A percentile compares a stretch with the other conserved stretches of the same genome.
Evolutionary conservation across 345 rosid species (phyloP).

Genomic region (Linum usitatissimum): DNA sequence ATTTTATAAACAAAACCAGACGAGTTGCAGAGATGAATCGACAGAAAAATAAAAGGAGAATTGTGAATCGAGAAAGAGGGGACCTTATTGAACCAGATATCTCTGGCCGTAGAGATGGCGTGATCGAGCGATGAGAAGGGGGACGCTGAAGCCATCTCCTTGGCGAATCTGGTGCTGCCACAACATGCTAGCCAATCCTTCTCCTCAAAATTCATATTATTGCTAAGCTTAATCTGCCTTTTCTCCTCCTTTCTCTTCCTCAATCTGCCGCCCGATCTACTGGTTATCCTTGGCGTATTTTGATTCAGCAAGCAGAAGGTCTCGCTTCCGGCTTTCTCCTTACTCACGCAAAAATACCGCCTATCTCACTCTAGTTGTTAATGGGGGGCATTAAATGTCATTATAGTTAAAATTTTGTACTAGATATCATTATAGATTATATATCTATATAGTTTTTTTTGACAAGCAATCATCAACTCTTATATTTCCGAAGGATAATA

Average conservation of each 20-base stretch:
- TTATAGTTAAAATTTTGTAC: no score
- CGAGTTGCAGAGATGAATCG: not conserved
- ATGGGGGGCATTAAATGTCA: no score
- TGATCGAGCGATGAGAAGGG: constrained; percentile 43
- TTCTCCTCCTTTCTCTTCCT: not conserved
- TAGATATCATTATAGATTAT: not conserved
- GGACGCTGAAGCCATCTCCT: constrained; percentile 46
- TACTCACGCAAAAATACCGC: no score
- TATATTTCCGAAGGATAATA: no score
- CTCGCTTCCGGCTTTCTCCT: not conserved
- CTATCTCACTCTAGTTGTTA: no score
- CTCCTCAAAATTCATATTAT: constrained; percentile 30
- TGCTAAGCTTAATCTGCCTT: not conserved
- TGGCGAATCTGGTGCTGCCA: constrained; percentile 64
- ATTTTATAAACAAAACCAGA: not conserved
- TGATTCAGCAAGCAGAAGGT: not conserved
- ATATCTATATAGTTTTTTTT: no score
- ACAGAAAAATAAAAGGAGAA: not conserved
- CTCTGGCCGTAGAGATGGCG: constrained; percentile 48
- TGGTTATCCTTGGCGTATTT: not conserved
- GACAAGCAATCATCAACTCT: no score
- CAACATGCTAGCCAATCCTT: constrained; percentile 65
- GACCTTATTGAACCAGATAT: constrained; percentile 74
- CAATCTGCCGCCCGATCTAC: not conserved
- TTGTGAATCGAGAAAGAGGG: no score